Base-by-base conservation (phyloP, 352 stramenopile species). In the Pythium myriotylum region DNA sequence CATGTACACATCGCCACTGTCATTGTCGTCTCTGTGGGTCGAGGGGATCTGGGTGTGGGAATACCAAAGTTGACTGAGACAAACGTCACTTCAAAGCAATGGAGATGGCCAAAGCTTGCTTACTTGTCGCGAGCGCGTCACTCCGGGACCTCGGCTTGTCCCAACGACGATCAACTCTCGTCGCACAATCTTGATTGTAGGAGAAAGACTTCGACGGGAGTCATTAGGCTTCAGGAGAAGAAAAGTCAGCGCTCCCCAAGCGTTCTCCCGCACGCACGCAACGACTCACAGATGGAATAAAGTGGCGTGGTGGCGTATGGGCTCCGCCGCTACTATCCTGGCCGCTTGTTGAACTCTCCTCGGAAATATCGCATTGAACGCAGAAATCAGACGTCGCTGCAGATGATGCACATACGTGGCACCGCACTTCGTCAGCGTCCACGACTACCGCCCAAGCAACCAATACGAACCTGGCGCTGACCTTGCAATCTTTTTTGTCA, bases 141-240 rank as follows among this genome's bases (percentile, higher is more conserved):
- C 12, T 29, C 27, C 40, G n/a, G 40, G 32, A 12, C 46, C 46
- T 64, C 33, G 35, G 26, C 29, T 37, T 23, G 47, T 54, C 2
- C 33, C 50, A 26, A 67, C 40, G 6, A 67, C 16, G n/a, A 62
- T 27, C 22, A 68, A 26, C 33, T 64, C 62, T 37, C 62, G 54
- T 33, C 62, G 29, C 19, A 69, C 54, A 13, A 57, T 60, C 54
- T 69, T 64, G 41, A 64, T 57, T 33, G 26, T 62, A 14, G 61
- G 61, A 12, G 61, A 68, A 40, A 68, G 61, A 37, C 54, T 68
- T 3, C 48, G 46, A 37, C 53, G 61, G n/a, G 61, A 29, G 17
- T 58, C 52, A 9, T 43, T n/a, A 5, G 41, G 22, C 50, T 59
- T 35, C 4, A 20, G 7, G 32, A 20, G 2, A 49, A 13, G 23